These are phyloP conservation scores for Aspergillus versicolor DNA, from an alignment of 2,329 filamentous ascomycete species.

Conservation along the genomic window DNA sequence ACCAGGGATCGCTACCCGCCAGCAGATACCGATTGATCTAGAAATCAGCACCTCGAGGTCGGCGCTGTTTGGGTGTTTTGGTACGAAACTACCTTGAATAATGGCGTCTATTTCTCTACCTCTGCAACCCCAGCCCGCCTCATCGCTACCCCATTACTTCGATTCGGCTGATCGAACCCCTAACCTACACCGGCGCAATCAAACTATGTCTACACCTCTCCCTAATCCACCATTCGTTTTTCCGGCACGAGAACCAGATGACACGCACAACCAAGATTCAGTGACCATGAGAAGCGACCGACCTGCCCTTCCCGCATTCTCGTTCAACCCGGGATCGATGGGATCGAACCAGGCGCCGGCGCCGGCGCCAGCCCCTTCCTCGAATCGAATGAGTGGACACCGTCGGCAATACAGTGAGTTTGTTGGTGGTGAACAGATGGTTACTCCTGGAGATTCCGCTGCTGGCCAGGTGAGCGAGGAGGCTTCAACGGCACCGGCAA, in stretches of 20 bases:
- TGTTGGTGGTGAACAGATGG: slow-evolving; percentile 64
- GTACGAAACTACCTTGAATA: slow-evolving; percentile 5
- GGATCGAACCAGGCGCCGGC: slow-evolving; percentile 51
- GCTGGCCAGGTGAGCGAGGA: slow-evolving; percentile 35
- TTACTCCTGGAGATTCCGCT: slow-evolving; percentile 63
- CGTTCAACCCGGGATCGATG: slow-evolving; percentile 35
- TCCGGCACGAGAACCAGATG: slow-evolving; percentile 47
- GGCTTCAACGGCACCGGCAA: slow-evolving; percentile 22
- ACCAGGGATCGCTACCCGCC: slow-evolving; percentile 3
- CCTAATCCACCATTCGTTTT: slow-evolving; percentile 68
- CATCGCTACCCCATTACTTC: slow-evolving; percentile 30
- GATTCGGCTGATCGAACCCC: slow-evolving; percentile 21
- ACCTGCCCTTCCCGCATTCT: slow-evolving; percentile 37
- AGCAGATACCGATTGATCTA: slow-evolving; percentile 7
- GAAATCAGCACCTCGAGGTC: background rate
- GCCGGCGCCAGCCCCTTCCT: slow-evolving; percentile 56
- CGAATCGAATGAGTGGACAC: slow-evolving; percentile 59
- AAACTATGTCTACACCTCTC: slow-evolving; percentile 31
- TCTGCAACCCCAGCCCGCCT: slow-evolving; percentile 27
- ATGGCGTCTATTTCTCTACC: slow-evolving; percentile 42
- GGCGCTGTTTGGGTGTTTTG: slow-evolving; percentile 2
- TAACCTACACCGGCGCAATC: slow-evolving; percentile 23
- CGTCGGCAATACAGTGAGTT: slow-evolving; percentile 82
- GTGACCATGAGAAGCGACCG: slow-evolving; percentile 49
- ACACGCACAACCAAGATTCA: slow-evolving; percentile 32